These are phyloP conservation scores for Phtheirospermum japonicum DNA, from an alignment of 257 asterid species.

Conservation along the genomic window DNA sequence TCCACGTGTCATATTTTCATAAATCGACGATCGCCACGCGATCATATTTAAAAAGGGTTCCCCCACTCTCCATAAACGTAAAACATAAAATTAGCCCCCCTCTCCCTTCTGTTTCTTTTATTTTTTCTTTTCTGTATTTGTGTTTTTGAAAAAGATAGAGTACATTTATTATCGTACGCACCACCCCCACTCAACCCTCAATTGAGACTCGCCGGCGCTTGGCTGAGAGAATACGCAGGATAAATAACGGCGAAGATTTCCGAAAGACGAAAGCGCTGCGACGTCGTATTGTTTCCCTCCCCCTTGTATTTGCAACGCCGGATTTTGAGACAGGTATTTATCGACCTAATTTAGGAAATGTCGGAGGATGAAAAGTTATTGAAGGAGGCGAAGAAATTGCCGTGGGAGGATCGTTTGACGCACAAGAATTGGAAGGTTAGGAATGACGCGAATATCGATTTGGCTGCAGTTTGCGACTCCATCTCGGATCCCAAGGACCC, in stretches of 20 bases:
- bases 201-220: conserved; percentile 42
- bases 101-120: neutral
- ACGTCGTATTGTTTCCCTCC: conserved; percentile 2
- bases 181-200: conserved; percentile 38
- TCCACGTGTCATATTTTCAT: neutral
- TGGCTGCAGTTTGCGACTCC: conserved; percentile 85
- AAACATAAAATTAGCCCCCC: conserved; percentile 35
- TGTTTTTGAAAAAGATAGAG: conserved; percentile 20
- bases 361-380: conserved; percentile 98
- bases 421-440: conserved; percentile 99
- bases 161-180: conserved; percentile 29
- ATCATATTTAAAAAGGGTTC: neutral
- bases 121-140: conserved; percentile 14
- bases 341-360: conserved; percentile 44
- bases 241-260: conserved; percentile 5
- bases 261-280: conserved; percentile 17
- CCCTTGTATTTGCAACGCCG: conserved; percentile 5
- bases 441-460: conserved; percentile 91
- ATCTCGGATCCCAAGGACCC: conserved; percentile 95
- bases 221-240: conserved; percentile 28
- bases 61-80: conserved; percentile 27
- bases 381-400: conserved; percentile 98
- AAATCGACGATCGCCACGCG: conserved; percentile 22
- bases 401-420: conserved; percentile 94
- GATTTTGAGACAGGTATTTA: conserved; percentile 28